Evolutionary conservation across 2,329 filamentous ascomycete species (phyloP).

Genomic region (Coniella lustricola): DNA sequence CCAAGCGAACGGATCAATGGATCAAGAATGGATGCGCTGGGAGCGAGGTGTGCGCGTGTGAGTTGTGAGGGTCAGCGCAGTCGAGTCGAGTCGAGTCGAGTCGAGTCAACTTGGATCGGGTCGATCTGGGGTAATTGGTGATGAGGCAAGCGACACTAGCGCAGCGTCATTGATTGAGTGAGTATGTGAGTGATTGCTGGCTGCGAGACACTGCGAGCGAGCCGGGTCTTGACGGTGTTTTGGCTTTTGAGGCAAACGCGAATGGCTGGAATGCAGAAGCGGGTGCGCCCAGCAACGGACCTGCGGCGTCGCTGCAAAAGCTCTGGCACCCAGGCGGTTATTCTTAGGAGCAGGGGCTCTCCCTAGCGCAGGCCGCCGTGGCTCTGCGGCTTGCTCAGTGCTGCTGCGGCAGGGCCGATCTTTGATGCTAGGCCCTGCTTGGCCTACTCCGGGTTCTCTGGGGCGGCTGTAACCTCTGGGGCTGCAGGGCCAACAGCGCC

Average conservation of each 20-base stretch:
- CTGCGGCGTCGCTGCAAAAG: not conserved
- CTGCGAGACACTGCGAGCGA: too few relatives aligned
- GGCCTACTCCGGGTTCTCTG: too few relatives aligned
- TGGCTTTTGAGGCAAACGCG: too few relatives aligned
- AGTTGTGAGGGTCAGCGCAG: too few relatives aligned
- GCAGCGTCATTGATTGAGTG: constrained; percentile 7
- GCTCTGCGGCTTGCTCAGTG: not conserved
- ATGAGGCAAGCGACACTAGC: constrained; percentile 11
- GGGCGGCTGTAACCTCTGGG: not conserved
- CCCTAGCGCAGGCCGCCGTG: too few relatives aligned
- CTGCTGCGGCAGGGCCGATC: not conserved
- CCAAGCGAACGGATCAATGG: too few relatives aligned
- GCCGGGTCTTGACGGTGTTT: too few relatives aligned
- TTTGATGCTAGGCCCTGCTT: too few relatives aligned
- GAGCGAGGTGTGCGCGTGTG: too few relatives aligned
- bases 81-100: too few relatives aligned
- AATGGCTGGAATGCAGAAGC: not conserved
- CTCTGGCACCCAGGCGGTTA: not conserved
- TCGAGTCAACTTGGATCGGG: too few relatives aligned
- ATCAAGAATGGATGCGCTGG: too few relatives aligned
- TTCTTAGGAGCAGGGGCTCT: constrained; percentile 8
- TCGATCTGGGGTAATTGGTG: constrained; percentile 1
- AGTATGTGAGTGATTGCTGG: not conserved
- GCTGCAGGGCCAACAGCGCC: not conserved
- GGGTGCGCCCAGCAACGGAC: constrained; percentile 1